These are phyloP conservation scores for Serendipita sp. DNA, from an alignment of 768 basidiomycete species.

Conservation along the genomic window DNA sequence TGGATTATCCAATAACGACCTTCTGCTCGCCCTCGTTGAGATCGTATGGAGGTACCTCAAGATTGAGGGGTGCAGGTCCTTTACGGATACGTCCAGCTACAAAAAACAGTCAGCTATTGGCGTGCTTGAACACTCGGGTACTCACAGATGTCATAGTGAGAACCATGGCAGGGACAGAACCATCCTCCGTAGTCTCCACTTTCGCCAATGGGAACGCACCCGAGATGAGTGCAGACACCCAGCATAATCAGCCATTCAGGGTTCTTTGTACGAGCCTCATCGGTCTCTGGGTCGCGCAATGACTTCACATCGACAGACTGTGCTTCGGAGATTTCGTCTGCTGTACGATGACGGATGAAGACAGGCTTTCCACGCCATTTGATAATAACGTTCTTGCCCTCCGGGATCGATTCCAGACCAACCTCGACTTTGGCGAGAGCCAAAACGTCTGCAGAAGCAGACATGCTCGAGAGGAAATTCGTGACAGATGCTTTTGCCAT, in stretches of 20 bases:
- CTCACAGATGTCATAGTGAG: conserved; percentile 92
- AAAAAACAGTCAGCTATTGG: conserved; percentile 9
- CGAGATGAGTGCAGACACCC: conserved; percentile 92
- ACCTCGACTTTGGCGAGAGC: conserved; percentile 97
- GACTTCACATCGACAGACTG: conserved; percentile 67
- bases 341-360: conserved; percentile 93
- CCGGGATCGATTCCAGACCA: conserved; percentile 75
- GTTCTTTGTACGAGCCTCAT: conserved; percentile 77
- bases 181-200: conserved; percentile 96
- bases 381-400: conserved; percentile 94
- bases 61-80: conserved; percentile 93
- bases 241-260: conserved; percentile 94
- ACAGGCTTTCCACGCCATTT: conserved; percentile 99
- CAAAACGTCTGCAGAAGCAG: conserved; percentile 93
- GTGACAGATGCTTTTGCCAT: conserved; percentile 86
- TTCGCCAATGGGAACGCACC: conserved; percentile 97
- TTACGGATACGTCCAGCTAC: conserved; percentile 86
- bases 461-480: conserved; percentile 91
- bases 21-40: conserved; percentile 81
- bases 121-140: conserved; percentile 10
- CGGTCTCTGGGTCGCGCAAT: conserved; percentile 82
- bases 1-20: conserved; percentile 63
- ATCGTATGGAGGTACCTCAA: conserved; percentile 80
- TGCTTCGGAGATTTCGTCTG: conserved; percentile 85
- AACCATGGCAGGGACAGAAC: conserved; percentile 99